Conservation (phyloP, 2,329 filamentous ascomycete genomes). For the Paecilomyces sp. region DNA sequence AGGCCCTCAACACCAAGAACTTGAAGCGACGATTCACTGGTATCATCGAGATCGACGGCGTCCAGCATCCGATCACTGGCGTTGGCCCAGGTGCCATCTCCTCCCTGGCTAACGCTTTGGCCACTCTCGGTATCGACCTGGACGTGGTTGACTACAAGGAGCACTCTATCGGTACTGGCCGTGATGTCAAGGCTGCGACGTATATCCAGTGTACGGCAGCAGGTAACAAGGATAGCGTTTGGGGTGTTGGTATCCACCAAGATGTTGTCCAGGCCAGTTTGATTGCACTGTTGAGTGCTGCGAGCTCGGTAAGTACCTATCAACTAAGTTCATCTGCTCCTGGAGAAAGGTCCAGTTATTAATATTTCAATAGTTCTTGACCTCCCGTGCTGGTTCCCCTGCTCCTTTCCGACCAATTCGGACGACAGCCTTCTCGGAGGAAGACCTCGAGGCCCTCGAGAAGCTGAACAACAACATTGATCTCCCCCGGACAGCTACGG, state of each 20-base stretch:
- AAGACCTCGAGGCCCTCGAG: slow-evolving; percentile 38
- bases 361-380: slow-evolving; percentile 51
- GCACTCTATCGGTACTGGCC: slow-evolving; percentile 76
- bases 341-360: not conserved
- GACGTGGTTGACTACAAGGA: slow-evolving; percentile 96
- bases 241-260: slow-evolving; percentile 87
- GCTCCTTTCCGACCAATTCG: slow-evolving; percentile 54
- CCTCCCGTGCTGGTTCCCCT: slow-evolving; percentile 62
- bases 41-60: slow-evolving; percentile 72
- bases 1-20: slow-evolving; percentile 69
- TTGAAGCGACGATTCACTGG: slow-evolving; percentile 77
- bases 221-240: slow-evolving; percentile 60
- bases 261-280: slow-evolving; percentile 88
- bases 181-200: slow-evolving; percentile 83
- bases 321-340: not conserved
- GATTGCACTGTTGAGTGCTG: slow-evolving; percentile 76
- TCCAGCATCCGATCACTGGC: slow-evolving; percentile 71
- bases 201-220: slow-evolving; percentile 82
- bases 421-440: slow-evolving; percentile 43
- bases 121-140: slow-evolving; percentile 70
- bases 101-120: slow-evolving; percentile 74
- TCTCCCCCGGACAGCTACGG: slow-evolving; percentile 1
- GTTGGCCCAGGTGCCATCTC: slow-evolving; percentile 88
- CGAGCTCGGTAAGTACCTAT: slow-evolving; percentile 65
- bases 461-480: slow-evolving; percentile 23